Conservation (phyloP, 2,329 filamentous ascomycete genomes). For the Pezicula radicicola region DNA sequence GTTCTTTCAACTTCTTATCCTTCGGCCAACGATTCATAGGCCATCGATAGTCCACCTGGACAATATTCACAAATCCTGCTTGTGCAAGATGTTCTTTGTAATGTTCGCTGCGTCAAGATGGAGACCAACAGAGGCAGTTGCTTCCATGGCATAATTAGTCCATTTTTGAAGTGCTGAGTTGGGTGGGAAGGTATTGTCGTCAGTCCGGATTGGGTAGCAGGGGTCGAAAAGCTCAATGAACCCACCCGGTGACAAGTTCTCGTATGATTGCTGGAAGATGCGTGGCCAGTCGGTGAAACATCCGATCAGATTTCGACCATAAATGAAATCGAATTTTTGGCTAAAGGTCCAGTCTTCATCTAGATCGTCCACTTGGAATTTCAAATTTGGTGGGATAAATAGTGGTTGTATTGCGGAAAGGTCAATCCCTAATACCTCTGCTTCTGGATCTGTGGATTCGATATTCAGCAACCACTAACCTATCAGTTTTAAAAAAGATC, state of each 20-base stretch:
- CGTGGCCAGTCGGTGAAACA: no score
- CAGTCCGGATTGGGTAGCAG: constrained; percentile 30
- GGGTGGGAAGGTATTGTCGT: constrained; percentile 31
- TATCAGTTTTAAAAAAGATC: no score
- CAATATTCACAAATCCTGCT: constrained; percentile 17
- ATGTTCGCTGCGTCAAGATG: constrained; percentile 10
- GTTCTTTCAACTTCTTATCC: constrained; percentile 31
- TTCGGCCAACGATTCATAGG: constrained; percentile 50
- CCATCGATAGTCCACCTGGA: constrained; percentile 44
- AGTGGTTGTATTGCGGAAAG: constrained; percentile 13
- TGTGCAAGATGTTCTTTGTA: constrained; percentile 9
- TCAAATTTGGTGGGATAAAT: neutral
- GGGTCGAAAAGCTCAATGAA: constrained; percentile 43
- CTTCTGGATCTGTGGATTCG: neutral
- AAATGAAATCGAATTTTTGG: constrained; percentile 21
- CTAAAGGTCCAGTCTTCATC: constrained; percentile 16
- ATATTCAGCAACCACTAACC: neutral
- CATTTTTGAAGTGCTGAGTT: neutral
- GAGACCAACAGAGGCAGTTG: no score
- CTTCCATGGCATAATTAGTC: neutral
- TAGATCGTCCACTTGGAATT: constrained; percentile 57
- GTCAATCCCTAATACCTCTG: constrained; percentile 24
- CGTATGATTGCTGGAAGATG: no score
- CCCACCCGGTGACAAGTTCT: constrained; percentile 38
- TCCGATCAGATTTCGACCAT: constrained; percentile 3